Evolutionary conservation across 345 rosid genomes (phyloP), one percentile per base, ranked within the genome.

Genomic region (Eucalyptus camaldulensis): DNA sequence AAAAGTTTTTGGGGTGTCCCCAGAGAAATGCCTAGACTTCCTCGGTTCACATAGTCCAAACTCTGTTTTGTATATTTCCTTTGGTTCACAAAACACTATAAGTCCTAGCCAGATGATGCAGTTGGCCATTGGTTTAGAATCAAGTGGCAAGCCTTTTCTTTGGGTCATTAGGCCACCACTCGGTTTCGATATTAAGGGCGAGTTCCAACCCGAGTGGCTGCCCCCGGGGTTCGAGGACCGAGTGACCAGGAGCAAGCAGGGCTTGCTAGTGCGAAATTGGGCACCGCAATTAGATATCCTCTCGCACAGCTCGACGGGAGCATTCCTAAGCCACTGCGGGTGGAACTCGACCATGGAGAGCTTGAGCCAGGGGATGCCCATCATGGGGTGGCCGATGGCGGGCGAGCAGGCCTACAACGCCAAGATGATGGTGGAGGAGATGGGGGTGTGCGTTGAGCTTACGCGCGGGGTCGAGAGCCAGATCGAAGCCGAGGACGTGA

Each of bases 271-370:
- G 86, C 85, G 69, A 17, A 87, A 90, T 80, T 95, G 95, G 95
- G 96, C 93, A 44, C 93, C 95, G 5, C 95, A 95, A 65, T 40
- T 92, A 91, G 94, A 91, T 67, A 95, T 94, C 8, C 89, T 94
- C 88, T 90, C 90, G 12, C 95, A 93, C n/a, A 13, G 58, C 49
- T 92, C 95, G 2, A 94, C 92, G 0, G 92, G 94, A 45, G 94
- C 91, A 4, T 93, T 95, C 80, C 29, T 94, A 19, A 94, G 93
- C 88, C 95, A 94, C 49, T 93, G 95, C 14, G 95, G 95, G 17
- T 93, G 95, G 96, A 95, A 95, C 88, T 94, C 95, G 5, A 91
- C 89, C 29, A 6, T 90, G 92, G 96, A 95, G 89, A 93, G 95
- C 90, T 88, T 93, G 24, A 94, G 94, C 86, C 93, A 93, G 87